Base-by-base conservation (phyloP, 345 rosid genomes). In the Pistacia atlantica region DNA sequence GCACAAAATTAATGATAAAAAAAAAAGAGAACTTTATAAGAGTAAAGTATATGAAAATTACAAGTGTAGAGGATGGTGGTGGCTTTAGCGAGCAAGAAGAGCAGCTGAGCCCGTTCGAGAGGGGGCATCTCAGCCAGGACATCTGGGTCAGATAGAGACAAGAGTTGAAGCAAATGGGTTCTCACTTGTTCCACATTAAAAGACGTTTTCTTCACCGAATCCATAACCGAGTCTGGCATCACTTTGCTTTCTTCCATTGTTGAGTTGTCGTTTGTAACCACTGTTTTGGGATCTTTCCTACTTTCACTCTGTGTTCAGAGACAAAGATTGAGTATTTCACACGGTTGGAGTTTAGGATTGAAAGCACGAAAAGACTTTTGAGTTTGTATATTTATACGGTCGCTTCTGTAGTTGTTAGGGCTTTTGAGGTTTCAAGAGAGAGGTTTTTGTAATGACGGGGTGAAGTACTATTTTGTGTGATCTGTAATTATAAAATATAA, bases 31-130 rank as follows among this genome's bases (percentile, higher is more conserved):
- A 28, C 1, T 12, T 55, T 46, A 2, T 14, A 55, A 52, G 14
- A 33, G 22, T 2, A 33, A 42, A 42, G 67, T 17, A n/a, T 35
- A 31, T 51, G 69, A 22, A 11, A 61, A 25, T 59, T 81, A 96
- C 99, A 73, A 33, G 91, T 72, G 63, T 88, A 89, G 65, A 96
- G 84, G 25, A 85, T 80, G 31, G 97, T 84, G 65, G 94, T 86
- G 69, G 98, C 92, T 69, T 91, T 85, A 8, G 98, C 90, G 46
- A 96, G 85, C 84, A 87, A 55, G 77, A 85, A 77, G 69, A 88
- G 83, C 56, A 89, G 57, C 74, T 85, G 95, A 75, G 98, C 98
- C 49, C 95, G 91, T 68, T 84, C 79, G 65, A 93, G 89, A 18
- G 97, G 97, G 18, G 90, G 82, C 88, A 92, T 74, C 56, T 82